Percentiles rank a stretch among this genome's conserved stretches.
phyloP scores from a whole-genome alignment of 2,329 filamentous ascomycete species.

The Didymella exigua region DNA sequence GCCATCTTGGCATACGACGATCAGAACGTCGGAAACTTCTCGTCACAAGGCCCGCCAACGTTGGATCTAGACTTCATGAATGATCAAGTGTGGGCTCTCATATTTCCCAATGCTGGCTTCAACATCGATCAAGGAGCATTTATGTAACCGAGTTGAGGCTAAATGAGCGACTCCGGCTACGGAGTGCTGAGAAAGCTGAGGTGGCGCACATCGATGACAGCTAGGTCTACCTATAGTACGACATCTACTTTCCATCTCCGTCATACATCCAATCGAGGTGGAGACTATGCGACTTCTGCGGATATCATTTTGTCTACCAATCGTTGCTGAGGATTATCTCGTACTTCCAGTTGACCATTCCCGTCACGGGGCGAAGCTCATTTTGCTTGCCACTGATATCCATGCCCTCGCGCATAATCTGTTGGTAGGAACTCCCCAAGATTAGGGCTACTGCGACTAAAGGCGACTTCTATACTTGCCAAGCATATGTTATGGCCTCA shows the following conservation, averaged over 20 bases:
- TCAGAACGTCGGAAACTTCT: background rate
- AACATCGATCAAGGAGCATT: constrained; percentile 4
- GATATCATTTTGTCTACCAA: background rate
- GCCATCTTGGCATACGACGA: background rate
- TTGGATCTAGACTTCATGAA: background rate
- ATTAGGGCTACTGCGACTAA: background rate
- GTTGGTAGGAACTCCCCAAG: too few species aligned
- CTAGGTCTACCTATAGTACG: background rate
- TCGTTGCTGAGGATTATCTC: background rate
- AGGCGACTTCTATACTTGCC: background rate
- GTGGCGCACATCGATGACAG: background rate
- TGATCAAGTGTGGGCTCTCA: background rate
- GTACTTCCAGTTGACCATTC: background rate
- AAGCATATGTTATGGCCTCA: background rate
- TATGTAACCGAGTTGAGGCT: background rate
- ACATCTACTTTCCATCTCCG: background rate
- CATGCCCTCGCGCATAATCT: background rate
- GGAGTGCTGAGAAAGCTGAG: background rate
- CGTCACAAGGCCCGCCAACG: background rate
- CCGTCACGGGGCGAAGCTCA: background rate
- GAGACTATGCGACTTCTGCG: background rate
- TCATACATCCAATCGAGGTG: background rate
- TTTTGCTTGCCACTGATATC: background rate
- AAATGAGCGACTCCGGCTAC: background rate
- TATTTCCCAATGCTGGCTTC: constrained; percentile 6